Percentiles rank a stretch among this genome's conserved stretches.
These are phyloP conservation scores for Hemerocallis citrina DNA, from an alignment of 106 monocot genomes.

Conservation along the genomic window DNA sequence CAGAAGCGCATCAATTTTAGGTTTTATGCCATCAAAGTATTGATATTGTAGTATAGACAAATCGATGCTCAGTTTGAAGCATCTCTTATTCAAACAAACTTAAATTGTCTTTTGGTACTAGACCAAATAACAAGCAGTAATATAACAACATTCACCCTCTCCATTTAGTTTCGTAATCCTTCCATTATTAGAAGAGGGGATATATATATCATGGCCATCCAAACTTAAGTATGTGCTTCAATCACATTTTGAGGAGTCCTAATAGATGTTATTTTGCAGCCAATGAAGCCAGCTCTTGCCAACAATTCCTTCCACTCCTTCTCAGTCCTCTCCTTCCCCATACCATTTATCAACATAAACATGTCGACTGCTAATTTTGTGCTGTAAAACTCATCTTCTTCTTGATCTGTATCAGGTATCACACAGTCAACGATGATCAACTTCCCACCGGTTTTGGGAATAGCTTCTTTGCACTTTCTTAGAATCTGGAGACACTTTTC, in stretches of 20 bases:
- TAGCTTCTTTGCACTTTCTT: background rate
- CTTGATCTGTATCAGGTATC: background rate
- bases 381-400: too few species aligned
- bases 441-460: background rate
- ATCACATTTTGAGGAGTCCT: background rate
- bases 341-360: background rate
- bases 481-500: background rate
- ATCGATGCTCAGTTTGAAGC: too few species aligned
- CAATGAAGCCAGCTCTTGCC: background rate
- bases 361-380: background rate
- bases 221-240: background rate
- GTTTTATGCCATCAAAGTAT: too few species aligned
- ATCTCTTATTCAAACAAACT: too few species aligned
- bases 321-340: constrained; percentile 8
- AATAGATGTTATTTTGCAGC: background rate
- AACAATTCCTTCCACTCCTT: constrained; percentile 2
- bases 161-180: too few species aligned
- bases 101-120: too few species aligned
- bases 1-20: too few species aligned
- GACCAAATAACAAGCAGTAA: too few species aligned
- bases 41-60: too few species aligned
- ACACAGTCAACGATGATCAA: background rate
- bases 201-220: background rate
- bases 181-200: too few species aligned
- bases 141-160: too few species aligned